phyloP scores from a whole-genome alignment of 257 asterid species.

The Plantago elongata region DNA sequence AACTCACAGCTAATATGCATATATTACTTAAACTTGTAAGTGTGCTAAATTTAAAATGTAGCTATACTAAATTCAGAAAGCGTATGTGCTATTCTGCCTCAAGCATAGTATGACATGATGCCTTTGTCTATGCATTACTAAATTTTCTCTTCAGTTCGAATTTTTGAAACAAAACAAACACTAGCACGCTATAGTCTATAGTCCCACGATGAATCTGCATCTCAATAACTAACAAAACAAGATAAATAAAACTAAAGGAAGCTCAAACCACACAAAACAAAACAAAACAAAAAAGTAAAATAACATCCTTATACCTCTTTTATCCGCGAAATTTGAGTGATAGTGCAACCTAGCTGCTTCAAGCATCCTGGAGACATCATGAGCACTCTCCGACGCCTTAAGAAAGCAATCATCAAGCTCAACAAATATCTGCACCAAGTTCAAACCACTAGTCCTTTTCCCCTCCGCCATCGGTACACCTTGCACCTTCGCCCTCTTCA shows the following conservation, averaged over 20 bases:
- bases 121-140: too few species aligned
- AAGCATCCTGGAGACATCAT: conserved; percentile 87
- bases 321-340: conserved; percentile 92
- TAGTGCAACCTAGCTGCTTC: conserved; percentile 94
- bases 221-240: background rate
- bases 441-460: conserved; percentile 32
- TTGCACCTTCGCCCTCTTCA: conserved; percentile 47
- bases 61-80: too few species aligned
- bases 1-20: too few species aligned
- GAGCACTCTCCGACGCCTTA: conserved; percentile 84
- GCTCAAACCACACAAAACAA: background rate
- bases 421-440: conserved; percentile 54
- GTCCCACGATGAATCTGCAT: too few species aligned
- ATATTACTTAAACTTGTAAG: too few species aligned
- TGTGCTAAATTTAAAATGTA: too few species aligned
- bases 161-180: too few species aligned
- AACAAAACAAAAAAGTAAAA: too few species aligned
- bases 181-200: too few species aligned
- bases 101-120: too few species aligned
- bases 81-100: too few species aligned
- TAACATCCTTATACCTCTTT: conserved; percentile 44
- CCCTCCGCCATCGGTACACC: conserved; percentile 44
- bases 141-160: too few species aligned
- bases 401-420: conserved; percentile 88
- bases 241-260: background rate